phyloP scores from a whole-genome alignment of 2,329 filamentous ascomycete genomes.

The Fusarium xylarioides region DNA sequence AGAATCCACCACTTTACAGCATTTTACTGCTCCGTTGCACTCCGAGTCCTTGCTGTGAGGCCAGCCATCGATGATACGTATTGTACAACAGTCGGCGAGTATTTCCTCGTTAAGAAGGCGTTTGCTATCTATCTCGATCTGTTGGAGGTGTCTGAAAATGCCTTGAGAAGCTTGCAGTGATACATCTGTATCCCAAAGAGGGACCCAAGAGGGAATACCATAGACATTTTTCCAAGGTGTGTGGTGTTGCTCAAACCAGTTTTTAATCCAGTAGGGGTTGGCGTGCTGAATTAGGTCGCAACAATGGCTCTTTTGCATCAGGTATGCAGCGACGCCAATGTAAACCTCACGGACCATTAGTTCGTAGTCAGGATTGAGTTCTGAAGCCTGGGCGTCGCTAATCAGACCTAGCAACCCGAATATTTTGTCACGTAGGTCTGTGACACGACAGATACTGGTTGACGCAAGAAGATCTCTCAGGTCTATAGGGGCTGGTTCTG shows the following conservation, averaged over 20 bases:
- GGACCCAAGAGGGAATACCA: neutral
- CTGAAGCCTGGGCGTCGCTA: accelerated
- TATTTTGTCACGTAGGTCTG: neutral
- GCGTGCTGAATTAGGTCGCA: neutral
- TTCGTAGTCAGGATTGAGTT: neutral
- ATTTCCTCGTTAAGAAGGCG: accelerated
- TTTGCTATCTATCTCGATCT: neutral
- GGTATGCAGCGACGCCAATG: neutral
- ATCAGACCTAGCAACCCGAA: neutral
- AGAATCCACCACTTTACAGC: neutral
- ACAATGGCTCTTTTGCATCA: accelerated
- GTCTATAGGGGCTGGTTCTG: accelerated
- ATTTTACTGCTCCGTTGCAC: accelerated
- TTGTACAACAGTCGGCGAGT: accelerated
- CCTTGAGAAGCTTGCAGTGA: accelerated
- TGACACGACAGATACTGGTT: accelerated
- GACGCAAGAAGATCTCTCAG: neutral
- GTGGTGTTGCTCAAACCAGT: accelerated
- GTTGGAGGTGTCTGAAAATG: accelerated
- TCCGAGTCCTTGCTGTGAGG: accelerated
- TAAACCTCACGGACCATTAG: neutral
- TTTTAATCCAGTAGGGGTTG: accelerated
- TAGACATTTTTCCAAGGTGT: accelerated
- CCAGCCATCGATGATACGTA: neutral
- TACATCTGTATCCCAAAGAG: neutral